Conservation (phyloP, 2,329 filamentous ascomycete genomes). For the Pseudopithomyces chartarum region DNA sequence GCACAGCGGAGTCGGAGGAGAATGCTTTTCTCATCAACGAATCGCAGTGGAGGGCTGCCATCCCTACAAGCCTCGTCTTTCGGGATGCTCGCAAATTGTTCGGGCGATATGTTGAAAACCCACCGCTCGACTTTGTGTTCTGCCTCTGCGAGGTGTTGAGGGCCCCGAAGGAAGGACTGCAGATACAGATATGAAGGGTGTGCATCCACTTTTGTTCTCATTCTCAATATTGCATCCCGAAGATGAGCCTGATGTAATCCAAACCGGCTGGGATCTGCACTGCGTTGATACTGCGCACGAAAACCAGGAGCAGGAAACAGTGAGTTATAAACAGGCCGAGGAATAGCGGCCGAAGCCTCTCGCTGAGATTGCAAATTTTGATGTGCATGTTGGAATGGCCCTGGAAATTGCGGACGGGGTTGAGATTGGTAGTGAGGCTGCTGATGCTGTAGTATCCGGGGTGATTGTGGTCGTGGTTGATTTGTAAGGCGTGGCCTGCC, state of each 20-base stretch:
- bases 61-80: conserved; percentile 27
- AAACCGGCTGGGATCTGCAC: conserved; percentile 52
- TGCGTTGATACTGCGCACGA: conserved; percentile 43
- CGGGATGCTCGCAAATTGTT: conserved; percentile 46
- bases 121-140: conserved; percentile 49
- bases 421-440: neutral
- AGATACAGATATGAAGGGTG: conserved; percentile 62
- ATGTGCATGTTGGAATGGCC: no score
- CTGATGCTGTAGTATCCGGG: neutral
- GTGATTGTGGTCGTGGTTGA: neutral
- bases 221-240: conserved; percentile 56
- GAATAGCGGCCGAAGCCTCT: no score
- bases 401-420: neutral
- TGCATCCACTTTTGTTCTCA: conserved; percentile 11
- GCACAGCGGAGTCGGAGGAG: conserved; percentile 74
- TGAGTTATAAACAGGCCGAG: no score
- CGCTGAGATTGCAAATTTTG: no score
- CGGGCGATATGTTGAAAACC: conserved; percentile 53
- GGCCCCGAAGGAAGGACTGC: conserved; percentile 56
- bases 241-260: conserved; percentile 65
- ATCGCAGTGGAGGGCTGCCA: conserved; percentile 35
- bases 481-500: conserved; percentile 2
- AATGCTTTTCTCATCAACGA: conserved; percentile 58
- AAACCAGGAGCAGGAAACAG: conserved; percentile 45
- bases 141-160: conserved; percentile 45